Conservation (phyloP, 352 stramenopile species). For the Globisporangium cylindrosporum region DNA sequence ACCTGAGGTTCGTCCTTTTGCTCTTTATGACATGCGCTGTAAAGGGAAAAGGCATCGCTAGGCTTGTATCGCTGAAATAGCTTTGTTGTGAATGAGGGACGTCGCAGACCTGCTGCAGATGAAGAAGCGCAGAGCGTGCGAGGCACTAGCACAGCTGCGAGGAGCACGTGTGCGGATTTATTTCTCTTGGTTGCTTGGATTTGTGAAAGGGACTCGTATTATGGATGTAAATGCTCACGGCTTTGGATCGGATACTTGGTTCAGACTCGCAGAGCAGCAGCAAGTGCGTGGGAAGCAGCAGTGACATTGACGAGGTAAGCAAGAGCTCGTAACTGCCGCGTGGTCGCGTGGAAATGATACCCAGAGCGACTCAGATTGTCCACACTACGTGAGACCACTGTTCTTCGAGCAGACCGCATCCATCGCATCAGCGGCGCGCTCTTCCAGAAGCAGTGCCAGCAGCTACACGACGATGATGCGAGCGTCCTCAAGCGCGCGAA, state of each 20-base stretch:
- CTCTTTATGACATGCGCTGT: not conserved
- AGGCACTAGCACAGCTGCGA: not conserved
- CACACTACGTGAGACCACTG: not conserved
- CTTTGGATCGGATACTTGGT: not conserved
- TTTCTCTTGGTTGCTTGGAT: constrained; percentile 2
- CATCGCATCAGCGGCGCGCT: constrained; percentile 12
- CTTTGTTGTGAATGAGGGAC: not conserved
- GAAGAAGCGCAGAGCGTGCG: not conserved
- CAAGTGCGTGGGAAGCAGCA: not conserved
- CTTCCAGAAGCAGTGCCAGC: constrained; percentile 10
- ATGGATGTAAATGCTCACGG: not conserved
- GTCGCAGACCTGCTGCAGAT: not conserved
- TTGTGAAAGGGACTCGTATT: not conserved
- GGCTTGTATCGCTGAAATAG: not conserved
- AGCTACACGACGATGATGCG: constrained; percentile 2
- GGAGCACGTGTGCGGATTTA: not conserved
- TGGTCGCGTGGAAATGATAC: not conserved
- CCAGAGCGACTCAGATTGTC: not conserved
- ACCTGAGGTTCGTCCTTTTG: not conserved
- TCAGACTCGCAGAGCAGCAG: constrained; percentile 2
- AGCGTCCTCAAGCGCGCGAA: not conserved
- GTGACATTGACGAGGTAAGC: constrained; percentile 1
- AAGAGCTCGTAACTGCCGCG: not conserved
- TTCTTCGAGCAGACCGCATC: constrained; percentile 21
- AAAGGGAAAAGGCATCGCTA: not conserved